A percentile compares a stretch with the other conserved stretches of the same genome.
phyloP scores from a whole-genome alignment of 768 basidiomycete genomes.

The Rhizopogon roseolus region DNA sequence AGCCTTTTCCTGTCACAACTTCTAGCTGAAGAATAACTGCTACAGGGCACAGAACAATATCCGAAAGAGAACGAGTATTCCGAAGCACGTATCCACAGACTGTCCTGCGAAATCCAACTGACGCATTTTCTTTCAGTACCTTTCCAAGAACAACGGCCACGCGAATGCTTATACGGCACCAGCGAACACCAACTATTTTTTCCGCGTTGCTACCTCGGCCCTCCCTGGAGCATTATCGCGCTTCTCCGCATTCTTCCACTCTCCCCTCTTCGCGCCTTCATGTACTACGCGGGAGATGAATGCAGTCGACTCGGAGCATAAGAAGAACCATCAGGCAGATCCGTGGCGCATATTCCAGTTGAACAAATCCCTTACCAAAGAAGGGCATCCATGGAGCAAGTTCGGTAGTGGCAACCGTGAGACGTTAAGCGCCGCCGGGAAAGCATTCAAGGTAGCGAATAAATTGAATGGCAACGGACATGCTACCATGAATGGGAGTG shows the following conservation, averaged over 20 bases:
- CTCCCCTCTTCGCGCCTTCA: conserved; percentile 82
- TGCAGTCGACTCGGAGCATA: conserved; percentile 95
- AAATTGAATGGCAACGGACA: conserved; percentile 31
- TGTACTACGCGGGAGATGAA: conserved; percentile 89
- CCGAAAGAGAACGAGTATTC: conserved; percentile 94
- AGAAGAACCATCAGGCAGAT: conserved; percentile 90
- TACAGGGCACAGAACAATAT: conserved; percentile 75
- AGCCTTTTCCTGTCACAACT: neutral
- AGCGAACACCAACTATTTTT: conserved; percentile 88
- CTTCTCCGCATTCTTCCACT: conserved; percentile 85
- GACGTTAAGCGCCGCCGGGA: conserved; percentile 63
- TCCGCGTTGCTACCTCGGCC: conserved; percentile 61
- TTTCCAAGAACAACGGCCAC: conserved; percentile 77
- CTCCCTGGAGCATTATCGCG: conserved; percentile 69
- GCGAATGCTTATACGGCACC: conserved; percentile 95
- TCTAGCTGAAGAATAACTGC: conserved; percentile 1
- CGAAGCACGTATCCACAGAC: conserved; percentile 44
- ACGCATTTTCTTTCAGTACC: conserved; percentile 40
- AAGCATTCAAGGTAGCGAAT: conserved; percentile 47
- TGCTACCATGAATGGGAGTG: neutral
- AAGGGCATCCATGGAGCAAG: conserved; percentile 83
- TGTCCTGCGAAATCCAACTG: neutral
- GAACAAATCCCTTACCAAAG: conserved; percentile 78
- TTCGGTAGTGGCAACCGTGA: conserved; percentile 87
- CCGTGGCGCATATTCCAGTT: conserved; percentile 94